Evolutionary conservation across 805 yeast genomes (phyloP).

Genomic region (Kockiozyma suomiensis): DNA sequence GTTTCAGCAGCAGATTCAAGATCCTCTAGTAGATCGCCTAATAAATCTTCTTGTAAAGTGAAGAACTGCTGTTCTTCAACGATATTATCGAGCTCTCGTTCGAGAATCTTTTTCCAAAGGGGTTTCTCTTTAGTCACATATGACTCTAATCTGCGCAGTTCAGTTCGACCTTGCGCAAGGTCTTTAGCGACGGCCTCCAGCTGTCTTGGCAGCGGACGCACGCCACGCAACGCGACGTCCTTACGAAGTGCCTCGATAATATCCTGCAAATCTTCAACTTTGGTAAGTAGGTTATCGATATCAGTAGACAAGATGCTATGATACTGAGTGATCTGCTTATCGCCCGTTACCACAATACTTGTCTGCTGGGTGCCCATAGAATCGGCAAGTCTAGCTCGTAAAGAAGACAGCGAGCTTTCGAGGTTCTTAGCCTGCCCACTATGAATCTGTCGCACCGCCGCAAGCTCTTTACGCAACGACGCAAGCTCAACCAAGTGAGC

Average conservation of each 20-base stretch:
- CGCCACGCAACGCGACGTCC: conserved; percentile 91
- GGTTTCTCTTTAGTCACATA: conserved; percentile 74
- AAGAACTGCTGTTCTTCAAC: conserved; percentile 94
- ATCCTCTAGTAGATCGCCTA: conserved; percentile 78
- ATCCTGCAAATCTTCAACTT: conserved; percentile 90
- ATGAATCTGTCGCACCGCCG: conserved; percentile 61
- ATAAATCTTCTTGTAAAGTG: conserved; percentile 84
- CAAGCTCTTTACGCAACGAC: conserved; percentile 60
- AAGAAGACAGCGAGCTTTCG: conserved; percentile 48
- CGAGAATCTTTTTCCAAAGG: conserved; percentile 91
- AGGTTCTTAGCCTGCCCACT: conserved; percentile 48
- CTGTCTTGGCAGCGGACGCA: conserved; percentile 75
- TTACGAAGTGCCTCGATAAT: conserved; percentile 83
- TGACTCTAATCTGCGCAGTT: conserved; percentile 56
- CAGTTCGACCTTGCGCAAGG: conserved; percentile 56
- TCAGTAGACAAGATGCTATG: conserved; percentile 72
- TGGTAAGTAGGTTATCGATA: conserved; percentile 71
- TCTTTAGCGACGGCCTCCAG: conserved; percentile 67
- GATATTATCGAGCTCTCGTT: conserved; percentile 81
- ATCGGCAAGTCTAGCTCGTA: conserved; percentile 50
- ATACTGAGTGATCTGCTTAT: conserved; percentile 71
- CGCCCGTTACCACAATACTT: conserved; percentile 33
- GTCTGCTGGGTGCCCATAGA: conserved; percentile 19
- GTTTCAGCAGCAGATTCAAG: conserved; percentile 79
- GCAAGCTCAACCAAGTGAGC: conserved; percentile 42